Evolutionary conservation across 1,284 basidiomycete genomes (phyloP).

Genomic region (Pyrrhoderma lamaoense): DNA sequence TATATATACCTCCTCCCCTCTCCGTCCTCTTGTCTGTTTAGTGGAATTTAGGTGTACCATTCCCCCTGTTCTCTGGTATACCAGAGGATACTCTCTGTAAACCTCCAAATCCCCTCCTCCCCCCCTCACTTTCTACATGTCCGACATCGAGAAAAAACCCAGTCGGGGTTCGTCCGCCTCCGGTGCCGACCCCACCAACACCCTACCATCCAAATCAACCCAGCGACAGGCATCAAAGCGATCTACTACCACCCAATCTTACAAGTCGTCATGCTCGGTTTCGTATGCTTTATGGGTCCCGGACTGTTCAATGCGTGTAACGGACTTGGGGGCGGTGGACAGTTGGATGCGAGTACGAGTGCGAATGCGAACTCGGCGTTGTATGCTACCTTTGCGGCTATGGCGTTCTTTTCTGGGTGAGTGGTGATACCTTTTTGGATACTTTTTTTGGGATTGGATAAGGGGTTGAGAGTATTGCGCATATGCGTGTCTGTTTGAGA

Average conservation of each 20-base stretch:
- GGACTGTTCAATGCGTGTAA: conserved; percentile 26
- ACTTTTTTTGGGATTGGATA: background rate
- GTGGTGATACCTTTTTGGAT: background rate
- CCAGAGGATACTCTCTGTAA: too few relatives aligned
- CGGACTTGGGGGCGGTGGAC: conserved; percentile 28
- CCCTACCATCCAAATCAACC: background rate
- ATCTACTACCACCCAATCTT: conserved; percentile 25
- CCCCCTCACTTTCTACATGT: background rate
- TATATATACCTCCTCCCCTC: too few relatives aligned
- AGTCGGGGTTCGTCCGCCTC: background rate
- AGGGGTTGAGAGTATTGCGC: too few relatives aligned
- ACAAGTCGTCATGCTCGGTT: conserved; percentile 27
- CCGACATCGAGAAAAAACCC: background rate
- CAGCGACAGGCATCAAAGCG: conserved; percentile 14
- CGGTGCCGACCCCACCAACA: background rate
- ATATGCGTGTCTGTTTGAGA: too few relatives aligned
- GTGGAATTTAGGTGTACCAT: too few relatives aligned
- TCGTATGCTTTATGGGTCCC: conserved; percentile 31
- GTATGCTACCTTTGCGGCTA: conserved; percentile 25
- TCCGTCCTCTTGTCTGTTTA: too few relatives aligned
- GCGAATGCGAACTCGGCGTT: conserved; percentile 26
- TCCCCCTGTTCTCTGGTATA: too few relatives aligned
- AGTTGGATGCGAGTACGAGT: conserved; percentile 24
- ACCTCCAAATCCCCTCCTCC: too few relatives aligned
- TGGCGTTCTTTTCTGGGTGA: conserved; percentile 23